Evolutionary conservation across 2,329 filamentous ascomycete species (phyloP).

Genomic region (Talaromyces sp.): DNA sequence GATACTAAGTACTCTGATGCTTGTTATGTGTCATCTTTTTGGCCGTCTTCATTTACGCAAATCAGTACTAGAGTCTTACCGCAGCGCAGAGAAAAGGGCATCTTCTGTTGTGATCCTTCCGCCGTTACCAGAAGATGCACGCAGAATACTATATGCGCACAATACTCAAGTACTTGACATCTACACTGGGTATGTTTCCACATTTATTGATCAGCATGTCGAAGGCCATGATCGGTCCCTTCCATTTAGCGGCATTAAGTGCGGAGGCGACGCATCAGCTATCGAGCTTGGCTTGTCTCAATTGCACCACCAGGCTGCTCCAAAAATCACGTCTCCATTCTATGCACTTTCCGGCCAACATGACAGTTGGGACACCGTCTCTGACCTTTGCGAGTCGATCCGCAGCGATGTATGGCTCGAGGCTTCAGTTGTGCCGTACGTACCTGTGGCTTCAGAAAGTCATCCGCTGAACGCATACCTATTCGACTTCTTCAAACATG

Average conservation of each 20-base stretch:
- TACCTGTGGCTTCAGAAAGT: conserved; percentile 60
- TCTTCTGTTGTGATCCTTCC: conserved; percentile 11
- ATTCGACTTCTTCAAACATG: conserved; percentile 74
- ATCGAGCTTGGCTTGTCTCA: neutral
- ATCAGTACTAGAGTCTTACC: conserved; percentile 44
- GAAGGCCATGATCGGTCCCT: conserved; percentile 52
- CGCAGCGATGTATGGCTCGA: conserved; percentile 71
- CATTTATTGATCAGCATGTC: conserved; percentile 65
- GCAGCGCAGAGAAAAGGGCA: neutral
- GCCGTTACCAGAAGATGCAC: neutral
- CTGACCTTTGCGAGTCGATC: conserved; percentile 64
- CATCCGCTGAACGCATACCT: conserved; percentile 47
- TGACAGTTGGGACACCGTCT: conserved; percentile 61
- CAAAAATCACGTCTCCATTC: conserved; percentile 58
- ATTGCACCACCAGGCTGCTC: conserved; percentile 23
- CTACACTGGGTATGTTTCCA: conserved; percentile 66
- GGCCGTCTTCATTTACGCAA: conserved; percentile 50
- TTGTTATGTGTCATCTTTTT: conserved; percentile 70
- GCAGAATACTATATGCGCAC: conserved; percentile 41
- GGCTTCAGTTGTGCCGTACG: conserved; percentile 66
- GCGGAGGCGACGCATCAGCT: neutral
- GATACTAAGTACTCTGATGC: conserved; percentile 59
- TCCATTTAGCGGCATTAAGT: conserved; percentile 53
- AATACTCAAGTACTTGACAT: conserved; percentile 64
- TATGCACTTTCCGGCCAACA: conserved; percentile 66